Evolutionary conservation across 1,139 yeast species (phyloP).

Genomic region (Candida freyschussii): DNA sequence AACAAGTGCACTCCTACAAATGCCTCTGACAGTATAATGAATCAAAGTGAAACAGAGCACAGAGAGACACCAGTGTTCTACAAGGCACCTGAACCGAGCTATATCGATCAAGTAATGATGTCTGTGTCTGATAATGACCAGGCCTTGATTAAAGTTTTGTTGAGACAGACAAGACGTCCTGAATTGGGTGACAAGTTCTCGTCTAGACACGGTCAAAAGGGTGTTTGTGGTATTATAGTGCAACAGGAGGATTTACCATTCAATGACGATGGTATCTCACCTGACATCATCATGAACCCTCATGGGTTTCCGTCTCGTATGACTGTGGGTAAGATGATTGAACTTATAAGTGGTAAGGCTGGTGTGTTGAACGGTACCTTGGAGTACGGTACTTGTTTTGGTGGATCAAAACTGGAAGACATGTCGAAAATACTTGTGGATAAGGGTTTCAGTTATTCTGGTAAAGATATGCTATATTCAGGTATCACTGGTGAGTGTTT

Average conservation of each 20-base stretch:
- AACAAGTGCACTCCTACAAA: conserved; percentile 90
- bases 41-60: conserved; percentile 45
- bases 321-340: conserved; percentile 99
- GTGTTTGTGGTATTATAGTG: conserved; percentile 98
- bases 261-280: conserved; percentile 92
- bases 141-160: conserved; percentile 82
- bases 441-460: conserved; percentile 90
- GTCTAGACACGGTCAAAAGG: conserved; percentile 98
- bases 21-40: conserved; percentile 69
- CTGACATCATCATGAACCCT: conserved; percentile 95
- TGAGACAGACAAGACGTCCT: conserved; percentile 96
- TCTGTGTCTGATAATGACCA: conserved; percentile 94
- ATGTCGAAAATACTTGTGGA: conserved; percentile 92
- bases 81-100: conserved; percentile 93
- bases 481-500: conserved; percentile 97
- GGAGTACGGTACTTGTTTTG: conserved; percentile 97
- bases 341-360: conserved; percentile 92
- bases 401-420: conserved; percentile 91
- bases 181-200: conserved; percentile 97
- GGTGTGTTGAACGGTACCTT: conserved; percentile 90
- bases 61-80: conserved; percentile 90
- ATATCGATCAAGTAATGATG: conserved; percentile 96
- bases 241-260: conserved; percentile 97
- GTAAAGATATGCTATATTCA: conserved; percentile 96
- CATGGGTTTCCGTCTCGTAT: conserved; percentile 99